These are phyloP conservation scores for Laguncularia racemosa DNA, from an alignment of 345 rosid species.

Conservation along the genomic window DNA sequence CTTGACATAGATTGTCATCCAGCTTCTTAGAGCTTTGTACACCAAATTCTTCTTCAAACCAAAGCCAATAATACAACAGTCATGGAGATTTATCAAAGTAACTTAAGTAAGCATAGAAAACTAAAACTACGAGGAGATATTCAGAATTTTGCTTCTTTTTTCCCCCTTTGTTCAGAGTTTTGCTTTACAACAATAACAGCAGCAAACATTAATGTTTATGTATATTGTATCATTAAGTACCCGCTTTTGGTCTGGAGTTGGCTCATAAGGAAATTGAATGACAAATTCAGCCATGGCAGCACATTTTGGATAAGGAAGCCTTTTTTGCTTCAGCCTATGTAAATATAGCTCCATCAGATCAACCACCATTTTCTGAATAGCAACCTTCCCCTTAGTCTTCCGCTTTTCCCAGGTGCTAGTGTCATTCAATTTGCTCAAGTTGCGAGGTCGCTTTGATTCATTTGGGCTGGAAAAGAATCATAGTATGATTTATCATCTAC, in stretches of 20 bases:
- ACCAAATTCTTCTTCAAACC: too few species aligned
- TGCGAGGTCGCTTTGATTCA: constrained; percentile 65
- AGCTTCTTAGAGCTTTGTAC: too few species aligned
- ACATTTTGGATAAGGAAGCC: constrained; percentile 69
- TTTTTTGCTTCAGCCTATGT: constrained; percentile 78
- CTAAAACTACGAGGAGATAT: too few species aligned
- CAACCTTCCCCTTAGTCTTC: constrained; percentile 92
- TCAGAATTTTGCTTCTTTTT: too few species aligned
- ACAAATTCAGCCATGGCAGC: constrained; percentile 60
- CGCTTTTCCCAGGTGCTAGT: constrained; percentile 80
- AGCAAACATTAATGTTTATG: too few species aligned
- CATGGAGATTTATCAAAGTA: too few species aligned
- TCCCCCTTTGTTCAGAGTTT: too few species aligned
- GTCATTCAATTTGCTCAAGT: constrained; percentile 83
- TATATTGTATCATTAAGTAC: constrained; percentile 14
- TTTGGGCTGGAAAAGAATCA: constrained; percentile 52
- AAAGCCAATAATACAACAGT: too few species aligned
- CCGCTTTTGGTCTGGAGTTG: constrained; percentile 90
- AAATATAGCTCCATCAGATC: constrained; percentile 95
- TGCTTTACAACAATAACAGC: too few species aligned
- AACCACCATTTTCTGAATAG: constrained; percentile 96
- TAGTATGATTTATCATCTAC: constrained; percentile 4
- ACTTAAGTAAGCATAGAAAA: too few species aligned
- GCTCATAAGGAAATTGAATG: constrained; percentile 66
- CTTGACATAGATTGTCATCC: too few species aligned